Evolutionary conservation across 2,329 filamentous ascomycete species (phyloP), one percentile per base, ranked within the genome.

Genomic region (Ophiostoma piceae): DNA sequence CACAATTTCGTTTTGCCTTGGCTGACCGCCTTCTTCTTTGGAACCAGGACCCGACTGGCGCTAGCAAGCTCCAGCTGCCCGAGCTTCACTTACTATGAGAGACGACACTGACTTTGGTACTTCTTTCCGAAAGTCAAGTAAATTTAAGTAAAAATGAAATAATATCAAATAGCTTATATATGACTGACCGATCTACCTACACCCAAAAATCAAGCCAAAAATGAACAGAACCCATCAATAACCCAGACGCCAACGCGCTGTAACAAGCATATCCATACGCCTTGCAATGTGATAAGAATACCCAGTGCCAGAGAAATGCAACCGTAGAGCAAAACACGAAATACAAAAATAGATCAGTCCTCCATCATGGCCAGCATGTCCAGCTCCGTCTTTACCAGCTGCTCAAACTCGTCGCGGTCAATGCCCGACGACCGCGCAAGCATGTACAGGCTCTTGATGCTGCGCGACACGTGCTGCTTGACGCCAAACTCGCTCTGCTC

Each of bases 381-480:
- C 71, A 94, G 79, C 79, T 94, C 92, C 29, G 85, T 87, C 78
- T 84, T 85, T 14, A 94, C 85, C 71, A 94, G 82, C 68, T 85
- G 82, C 78, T 91, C 88, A 79, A 94, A 95, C 77, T 94, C 91
- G 43, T 87, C 86, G 64, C 88, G 82, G 67, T 90, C 87, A 74
- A 95, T 93, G 0, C 91, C 91, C 29, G 87, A 87, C 1, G 88
- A 84, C 60, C 85, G 85, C 32, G 91, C 88, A 72, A 95, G 79
- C 73, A 90, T 80, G 77, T 88, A 94, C 73, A 95, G 79, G 77
- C 90, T 93, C 81, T 92, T 90, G 70, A 95, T 85, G 76, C 88
- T 91, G 9, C 90, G 88, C 47, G 88, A 89, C 64, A 95, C 88
- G 78, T 94, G 91, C 79, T 93, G 89, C 78, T 90, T 91, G 69